A percentile compares a stretch with the other conserved stretches of the same genome.
phyloP scores from a whole-genome alignment of 345 rosid genomes.

The Citrus unshiu region DNA sequence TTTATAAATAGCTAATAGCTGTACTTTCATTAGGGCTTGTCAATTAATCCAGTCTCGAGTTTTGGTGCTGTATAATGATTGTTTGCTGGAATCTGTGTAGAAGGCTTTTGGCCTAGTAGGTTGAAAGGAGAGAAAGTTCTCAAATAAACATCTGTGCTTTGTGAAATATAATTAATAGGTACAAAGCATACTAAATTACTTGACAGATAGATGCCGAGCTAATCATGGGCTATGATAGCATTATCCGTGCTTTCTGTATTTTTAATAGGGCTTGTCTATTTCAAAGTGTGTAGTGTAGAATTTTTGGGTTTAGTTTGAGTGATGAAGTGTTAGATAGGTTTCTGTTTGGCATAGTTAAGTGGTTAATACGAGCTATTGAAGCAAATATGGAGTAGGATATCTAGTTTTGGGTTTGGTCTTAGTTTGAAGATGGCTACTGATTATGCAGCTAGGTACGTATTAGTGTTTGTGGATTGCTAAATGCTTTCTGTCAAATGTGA shows the following conservation, averaged over 20 bases:
- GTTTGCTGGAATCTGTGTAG: too few species aligned
- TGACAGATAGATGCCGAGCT: neutral
- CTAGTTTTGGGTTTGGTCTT: neutral
- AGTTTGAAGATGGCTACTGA: neutral
- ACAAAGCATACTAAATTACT: neutral
- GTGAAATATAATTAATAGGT: neutral
- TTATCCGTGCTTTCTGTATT: neutral
- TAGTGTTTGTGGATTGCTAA: neutral
- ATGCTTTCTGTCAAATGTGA: neutral
- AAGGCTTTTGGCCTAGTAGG: too few species aligned
- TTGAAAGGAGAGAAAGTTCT: neutral
- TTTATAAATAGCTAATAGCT: too few species aligned
- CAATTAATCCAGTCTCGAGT: too few species aligned
- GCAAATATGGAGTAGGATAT: neutral
- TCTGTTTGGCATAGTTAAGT: neutral
- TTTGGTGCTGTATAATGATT: too few species aligned
- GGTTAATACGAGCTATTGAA: too few species aligned
- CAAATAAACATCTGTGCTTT: neutral
- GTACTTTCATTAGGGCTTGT: too few species aligned
- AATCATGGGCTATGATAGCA: neutral
- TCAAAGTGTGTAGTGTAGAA: neutral
- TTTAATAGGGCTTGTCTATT: neutral
- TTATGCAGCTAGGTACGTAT: too few species aligned
- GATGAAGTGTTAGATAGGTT: neutral
- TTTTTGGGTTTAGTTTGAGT: neutral